Base-by-base conservation (phyloP, 2,329 filamentous ascomycete genomes). In the Aspergillus sp. region DNA sequence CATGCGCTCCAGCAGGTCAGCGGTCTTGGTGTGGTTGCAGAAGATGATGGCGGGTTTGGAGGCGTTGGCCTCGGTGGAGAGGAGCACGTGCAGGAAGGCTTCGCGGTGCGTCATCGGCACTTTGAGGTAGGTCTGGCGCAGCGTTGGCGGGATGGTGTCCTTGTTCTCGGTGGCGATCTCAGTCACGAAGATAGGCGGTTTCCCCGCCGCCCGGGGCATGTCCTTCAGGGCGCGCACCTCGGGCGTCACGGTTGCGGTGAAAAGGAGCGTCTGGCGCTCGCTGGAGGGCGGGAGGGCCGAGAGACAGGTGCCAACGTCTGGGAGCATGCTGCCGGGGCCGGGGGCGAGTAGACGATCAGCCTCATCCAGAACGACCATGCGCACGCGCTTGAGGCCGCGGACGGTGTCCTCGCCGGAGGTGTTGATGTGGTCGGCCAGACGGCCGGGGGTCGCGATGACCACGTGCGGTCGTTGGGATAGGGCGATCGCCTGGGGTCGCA, bases 201-300 rank as follows among this genome's bases (percentile, higher is more conserved):
- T 89, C 55, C 86, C 87, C 1, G 86, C 82, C 49, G 87, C 83
- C 45, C 85, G 81, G 9, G 91, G 88, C 79, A 91, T 85, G 59
- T 90, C 85, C 75, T 96, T 95, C 60, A 98, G 79, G 2, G 91
- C 91, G 53, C 91, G 87, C 4, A 99, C 92, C 79, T 98, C 94
- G 2, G 91, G 87, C 0, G 95, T 98, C 49, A 99, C 88, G 1
- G 95, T 99, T 16, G 95, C 95, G 9, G 95, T 99, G 79, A 99
- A 99, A 2, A 99, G 85, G 16, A 96, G 85, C 0, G 94, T 99
- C 75, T 99, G 93, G n/a, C 95, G 86, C 70, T 91, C 82, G 1
- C 84, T 78, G 4, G 91, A 85, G 0, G 90, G 87, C 0, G 95
- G 95, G 0, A 99, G 83, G 2, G 89, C 88, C 2, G 87, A 88